phyloP scores from a whole-genome alignment of 495 filamentous ascomycete genomes.

The Bombardia bombarda region DNA sequence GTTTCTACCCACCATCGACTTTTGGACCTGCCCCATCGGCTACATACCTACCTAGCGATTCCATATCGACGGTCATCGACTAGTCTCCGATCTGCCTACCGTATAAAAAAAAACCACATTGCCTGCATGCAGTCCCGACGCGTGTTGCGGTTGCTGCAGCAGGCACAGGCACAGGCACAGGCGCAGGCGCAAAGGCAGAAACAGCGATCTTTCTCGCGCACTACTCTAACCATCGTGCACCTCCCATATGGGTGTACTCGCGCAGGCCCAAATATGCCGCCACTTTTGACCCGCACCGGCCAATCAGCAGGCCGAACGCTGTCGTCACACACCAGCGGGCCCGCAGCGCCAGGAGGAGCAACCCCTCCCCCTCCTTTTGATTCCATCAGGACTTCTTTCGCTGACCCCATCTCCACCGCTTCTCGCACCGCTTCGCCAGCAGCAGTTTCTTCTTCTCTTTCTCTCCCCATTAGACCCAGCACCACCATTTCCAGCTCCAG shows the following conservation, averaged over 20 bases:
- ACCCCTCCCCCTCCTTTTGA: constrained; percentile 31
- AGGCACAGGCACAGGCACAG: constrained; percentile 6
- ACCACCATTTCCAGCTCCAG: constrained; percentile 36
- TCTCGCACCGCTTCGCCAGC: constrained; percentile 1
- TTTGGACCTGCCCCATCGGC: neutral
- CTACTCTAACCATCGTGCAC: too few species aligned
- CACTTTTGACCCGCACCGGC: constrained; percentile 13
- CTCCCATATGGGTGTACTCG: too few species aligned
- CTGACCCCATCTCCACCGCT: constrained; percentile 11
- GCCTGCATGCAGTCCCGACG: constrained; percentile 16
- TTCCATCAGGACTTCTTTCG: constrained; percentile 5
- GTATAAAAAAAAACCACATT: neutral
- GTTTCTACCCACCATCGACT: too few species aligned
- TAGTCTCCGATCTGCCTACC: too few species aligned
- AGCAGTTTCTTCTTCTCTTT: constrained; percentile 5
- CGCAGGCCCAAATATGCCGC: constrained; percentile 12
- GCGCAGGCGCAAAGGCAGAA: neutral
- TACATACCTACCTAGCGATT: neutral
- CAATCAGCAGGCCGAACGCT: constrained; percentile 25
- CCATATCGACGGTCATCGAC: too few species aligned
- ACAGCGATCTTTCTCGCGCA: neutral
- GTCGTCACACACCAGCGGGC: constrained; percentile 21
- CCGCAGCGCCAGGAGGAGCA: constrained; percentile 2
- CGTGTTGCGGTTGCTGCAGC: constrained; percentile 7
- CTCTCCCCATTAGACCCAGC: constrained; percentile 23